These are phyloP conservation scores for Arabis alpina DNA, from an alignment of 345 rosid species.

Conservation along the genomic window DNA sequence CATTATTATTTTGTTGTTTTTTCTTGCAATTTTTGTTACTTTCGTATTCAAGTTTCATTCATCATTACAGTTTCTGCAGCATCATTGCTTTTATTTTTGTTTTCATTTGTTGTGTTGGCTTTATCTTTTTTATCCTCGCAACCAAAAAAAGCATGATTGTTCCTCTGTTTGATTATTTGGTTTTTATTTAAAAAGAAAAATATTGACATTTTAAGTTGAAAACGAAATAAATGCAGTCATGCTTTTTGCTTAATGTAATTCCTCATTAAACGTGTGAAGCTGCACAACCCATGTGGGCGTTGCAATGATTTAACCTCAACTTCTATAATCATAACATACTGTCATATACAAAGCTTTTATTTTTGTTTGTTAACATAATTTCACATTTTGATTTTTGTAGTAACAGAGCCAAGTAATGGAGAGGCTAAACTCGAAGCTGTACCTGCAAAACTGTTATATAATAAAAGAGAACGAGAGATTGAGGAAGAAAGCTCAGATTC, in stretches of 20 bases:
- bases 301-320: conserved; percentile 38
- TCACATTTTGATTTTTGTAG: conserved; percentile 25
- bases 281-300: conserved; percentile 47
- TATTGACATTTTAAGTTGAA: conserved; percentile 36
- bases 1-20: not conserved
- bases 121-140: conserved; percentile 30
- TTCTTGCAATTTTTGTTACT: not conserved
- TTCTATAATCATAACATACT: conserved; percentile 26
- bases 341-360: conserved; percentile 7
- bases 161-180: conserved; percentile 26
- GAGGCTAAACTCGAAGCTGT: conserved; percentile 87
- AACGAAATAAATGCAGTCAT: conserved; percentile 45
- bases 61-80: conserved; percentile 39
- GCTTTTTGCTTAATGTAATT: conserved; percentile 39
- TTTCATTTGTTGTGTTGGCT: conserved; percentile 21
- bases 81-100: conserved; percentile 33
- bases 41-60: conserved; percentile 31
- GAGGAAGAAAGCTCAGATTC: conserved; percentile 97
- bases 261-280: conserved; percentile 39
- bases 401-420: conserved; percentile 57
- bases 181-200: not conserved
- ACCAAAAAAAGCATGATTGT: conserved; percentile 41
- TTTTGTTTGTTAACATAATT: conserved; percentile 12
- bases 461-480: conserved; percentile 89
- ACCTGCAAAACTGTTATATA: conserved; percentile 82